These are phyloP conservation scores for Pseudoneurospora amorphoporcata DNA, from an alignment of 495 filamentous ascomycete genomes.

Conservation along the genomic window DNA sequence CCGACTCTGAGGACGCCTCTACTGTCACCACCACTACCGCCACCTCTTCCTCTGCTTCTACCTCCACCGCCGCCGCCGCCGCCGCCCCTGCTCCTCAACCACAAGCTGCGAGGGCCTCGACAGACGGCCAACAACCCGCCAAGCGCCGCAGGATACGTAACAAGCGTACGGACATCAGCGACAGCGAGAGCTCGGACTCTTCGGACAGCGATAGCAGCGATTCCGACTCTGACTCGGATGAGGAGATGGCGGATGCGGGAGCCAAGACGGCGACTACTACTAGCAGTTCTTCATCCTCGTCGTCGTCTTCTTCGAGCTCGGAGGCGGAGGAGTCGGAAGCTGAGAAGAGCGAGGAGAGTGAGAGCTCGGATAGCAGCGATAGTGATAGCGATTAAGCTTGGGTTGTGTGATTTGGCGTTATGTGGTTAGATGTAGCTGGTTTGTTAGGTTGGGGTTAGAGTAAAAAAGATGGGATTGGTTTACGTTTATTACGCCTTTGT, in stretches of 20 bases:
- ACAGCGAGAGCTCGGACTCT: conserved; percentile 14
- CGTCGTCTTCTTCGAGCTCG: conserved; percentile 15
- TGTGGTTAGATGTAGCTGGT: not conserved
- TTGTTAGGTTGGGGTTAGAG: not conserved
- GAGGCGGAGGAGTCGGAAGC: conserved; percentile 7
- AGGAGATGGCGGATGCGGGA: not conserved
- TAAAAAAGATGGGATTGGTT: not conserved
- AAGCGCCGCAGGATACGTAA: conserved; percentile 50
- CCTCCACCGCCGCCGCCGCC: conserved; percentile 3
- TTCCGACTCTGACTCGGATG: conserved; percentile 5
- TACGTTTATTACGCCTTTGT: not conserved
- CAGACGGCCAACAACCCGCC: conserved; percentile 28
- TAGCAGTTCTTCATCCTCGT: conserved; percentile 25
- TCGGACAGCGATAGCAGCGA: conserved; percentile 18
- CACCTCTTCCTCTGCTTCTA: conserved; percentile 20
- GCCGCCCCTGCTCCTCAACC: not conserved
- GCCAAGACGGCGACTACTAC: conserved; percentile 10
- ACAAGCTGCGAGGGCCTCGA: conserved; percentile 19
- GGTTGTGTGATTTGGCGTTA: not conserved
- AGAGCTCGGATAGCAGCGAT: conserved; percentile 3
- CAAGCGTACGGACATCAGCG: conserved; percentile 29
- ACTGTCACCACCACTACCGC: conserved; percentile 15
- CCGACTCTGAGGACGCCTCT: conserved; percentile 27
- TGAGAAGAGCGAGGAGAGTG: conserved; percentile 9
- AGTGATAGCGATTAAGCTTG: conserved; percentile 3